phyloP scores from a whole-genome alignment of 78 protist species.

The Tieghemostelium lacteum region DNA sequence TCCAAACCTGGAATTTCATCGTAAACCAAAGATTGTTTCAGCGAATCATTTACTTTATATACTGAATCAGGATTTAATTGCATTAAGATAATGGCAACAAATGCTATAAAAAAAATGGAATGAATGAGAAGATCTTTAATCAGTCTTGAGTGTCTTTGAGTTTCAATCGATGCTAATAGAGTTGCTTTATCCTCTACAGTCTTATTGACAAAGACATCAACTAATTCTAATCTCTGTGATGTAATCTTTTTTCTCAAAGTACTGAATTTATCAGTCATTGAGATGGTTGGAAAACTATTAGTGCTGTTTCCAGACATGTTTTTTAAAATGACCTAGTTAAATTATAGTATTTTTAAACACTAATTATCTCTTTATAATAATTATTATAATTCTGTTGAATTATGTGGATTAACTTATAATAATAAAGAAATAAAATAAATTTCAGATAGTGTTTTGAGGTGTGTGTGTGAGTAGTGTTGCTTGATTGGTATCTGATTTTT shows the following conservation, averaged over 20 bases:
- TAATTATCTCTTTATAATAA: too few relatives aligned
- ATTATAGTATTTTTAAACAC: too few relatives aligned
- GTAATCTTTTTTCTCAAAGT: background rate
- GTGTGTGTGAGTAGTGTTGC: too few relatives aligned
- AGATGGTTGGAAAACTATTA: too few relatives aligned
- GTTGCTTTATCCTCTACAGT: slow-evolving; percentile 52
- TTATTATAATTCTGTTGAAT: too few relatives aligned
- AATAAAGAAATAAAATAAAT: too few relatives aligned
- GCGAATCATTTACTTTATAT: slow-evolving; percentile 7
- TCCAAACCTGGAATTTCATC: background rate
- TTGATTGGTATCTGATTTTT: too few relatives aligned
- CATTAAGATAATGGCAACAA: slow-evolving; percentile 12
- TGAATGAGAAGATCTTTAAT: slow-evolving; percentile 57
- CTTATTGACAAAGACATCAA: background rate
- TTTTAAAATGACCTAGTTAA: too few relatives aligned
- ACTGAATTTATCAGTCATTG: background rate
- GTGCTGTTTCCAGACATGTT: too few relatives aligned
- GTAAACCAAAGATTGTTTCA: slow-evolving; percentile 5
- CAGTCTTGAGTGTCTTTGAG: slow-evolving; percentile 48
- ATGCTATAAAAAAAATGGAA: slow-evolving; percentile 26
- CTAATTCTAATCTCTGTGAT: slow-evolving; percentile 1
- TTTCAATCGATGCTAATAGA: slow-evolving; percentile 31
- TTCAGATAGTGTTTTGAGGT: too few relatives aligned
- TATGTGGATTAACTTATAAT: too few relatives aligned
- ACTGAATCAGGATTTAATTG: slow-evolving; percentile 41